These are phyloP conservation scores for Blastobotrys arbuscula DNA, from an alignment of 1,139 yeast species.

Conservation along the genomic window DNA sequence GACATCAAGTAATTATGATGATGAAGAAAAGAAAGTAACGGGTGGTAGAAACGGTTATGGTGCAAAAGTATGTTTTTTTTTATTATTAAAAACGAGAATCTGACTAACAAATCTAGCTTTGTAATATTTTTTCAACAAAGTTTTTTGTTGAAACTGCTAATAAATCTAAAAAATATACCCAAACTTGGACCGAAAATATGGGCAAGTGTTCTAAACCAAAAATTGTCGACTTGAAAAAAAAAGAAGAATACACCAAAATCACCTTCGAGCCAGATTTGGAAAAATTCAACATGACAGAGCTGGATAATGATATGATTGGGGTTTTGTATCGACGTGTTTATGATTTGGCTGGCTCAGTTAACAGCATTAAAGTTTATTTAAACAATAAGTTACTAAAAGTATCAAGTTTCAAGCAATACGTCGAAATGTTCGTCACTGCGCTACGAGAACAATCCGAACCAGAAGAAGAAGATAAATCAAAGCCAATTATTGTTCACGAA, in stretches of 20 bases:
- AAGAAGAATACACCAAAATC: constrained; percentile 76
- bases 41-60: constrained; percentile 99
- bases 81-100: neutral
- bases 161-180: constrained; percentile 57
- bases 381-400: constrained; percentile 71
- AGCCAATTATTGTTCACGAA: constrained; percentile 75
- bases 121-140: constrained; percentile 86
- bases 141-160: constrained; percentile 91
- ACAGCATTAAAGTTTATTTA: constrained; percentile 70
- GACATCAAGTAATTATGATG: constrained; percentile 95
- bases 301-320: constrained; percentile 78
- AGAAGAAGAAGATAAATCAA: constrained; percentile 34
- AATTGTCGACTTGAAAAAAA: constrained; percentile 54
- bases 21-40: constrained; percentile 88
- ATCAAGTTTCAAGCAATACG: constrained; percentile 75
- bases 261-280: constrained; percentile 84
- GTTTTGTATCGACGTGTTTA: constrained; percentile 90
- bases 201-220: constrained; percentile 67
- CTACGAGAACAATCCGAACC: constrained; percentile 41
- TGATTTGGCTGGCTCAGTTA: constrained; percentile 94
- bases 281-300: constrained; percentile 74
- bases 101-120: constrained; percentile 38
- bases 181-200: constrained; percentile 89
- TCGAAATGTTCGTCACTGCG: constrained; percentile 84
- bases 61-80: constrained; percentile 51